phyloP scores from a whole-genome alignment of 768 basidiomycete species.

The Rhodotorula kratochvilovae region DNA sequence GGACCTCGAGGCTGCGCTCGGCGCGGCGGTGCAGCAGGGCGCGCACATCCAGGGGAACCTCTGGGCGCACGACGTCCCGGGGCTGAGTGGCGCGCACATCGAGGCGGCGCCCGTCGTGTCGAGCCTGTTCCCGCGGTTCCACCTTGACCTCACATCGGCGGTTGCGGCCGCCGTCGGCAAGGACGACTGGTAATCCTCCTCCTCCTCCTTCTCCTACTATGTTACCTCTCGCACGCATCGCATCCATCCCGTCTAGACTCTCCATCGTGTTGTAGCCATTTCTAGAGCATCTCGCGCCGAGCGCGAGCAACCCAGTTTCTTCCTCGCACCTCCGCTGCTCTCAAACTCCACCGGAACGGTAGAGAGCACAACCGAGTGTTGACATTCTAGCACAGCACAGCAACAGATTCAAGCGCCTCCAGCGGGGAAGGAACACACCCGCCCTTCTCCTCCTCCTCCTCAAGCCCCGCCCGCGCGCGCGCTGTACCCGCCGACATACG shows the following conservation, averaged over 20 bases:
- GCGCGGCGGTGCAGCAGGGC: not conserved
- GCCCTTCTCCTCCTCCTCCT: too few species aligned
- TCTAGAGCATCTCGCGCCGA: not conserved
- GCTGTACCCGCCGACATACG: too few species aligned
- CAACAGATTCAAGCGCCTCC: too few species aligned
- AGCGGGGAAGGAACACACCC: too few species aligned
- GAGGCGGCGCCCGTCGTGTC: constrained; percentile 28
- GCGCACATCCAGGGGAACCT: constrained; percentile 14
- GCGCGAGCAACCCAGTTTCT: too few species aligned
- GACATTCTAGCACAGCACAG: too few species aligned
- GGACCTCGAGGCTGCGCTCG: constrained; percentile 23
- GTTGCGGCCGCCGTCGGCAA: constrained; percentile 57
- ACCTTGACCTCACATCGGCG: constrained; percentile 71
- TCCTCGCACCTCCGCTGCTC: too few species aligned
- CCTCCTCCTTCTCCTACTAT: not conserved
- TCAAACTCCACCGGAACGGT: too few species aligned
- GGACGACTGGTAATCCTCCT: constrained; percentile 19
- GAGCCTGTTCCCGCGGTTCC: constrained; percentile 57
- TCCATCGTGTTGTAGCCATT: not conserved
- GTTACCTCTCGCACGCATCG: not conserved
- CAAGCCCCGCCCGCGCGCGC: too few species aligned
- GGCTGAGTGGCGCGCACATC: constrained; percentile 3
- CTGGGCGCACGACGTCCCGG: constrained; percentile 25
- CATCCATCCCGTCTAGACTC: not conserved
- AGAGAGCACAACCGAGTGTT: too few species aligned